Conservation (phyloP, 108 stramenopile species). For the Phaeodactylum tricornutum region DNA sequence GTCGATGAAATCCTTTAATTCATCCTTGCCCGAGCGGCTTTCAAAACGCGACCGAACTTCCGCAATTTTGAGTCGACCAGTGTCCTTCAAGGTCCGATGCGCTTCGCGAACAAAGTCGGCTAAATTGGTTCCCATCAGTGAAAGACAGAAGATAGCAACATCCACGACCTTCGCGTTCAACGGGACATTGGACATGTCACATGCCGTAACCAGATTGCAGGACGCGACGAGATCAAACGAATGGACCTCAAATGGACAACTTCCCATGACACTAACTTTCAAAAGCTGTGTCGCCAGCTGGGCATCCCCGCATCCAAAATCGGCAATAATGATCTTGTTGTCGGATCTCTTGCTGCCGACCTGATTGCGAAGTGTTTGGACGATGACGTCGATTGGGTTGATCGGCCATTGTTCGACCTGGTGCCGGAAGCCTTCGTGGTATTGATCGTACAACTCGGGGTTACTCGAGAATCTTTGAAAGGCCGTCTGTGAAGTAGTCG, state of each 20-base stretch:
- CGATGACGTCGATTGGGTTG: constrained; percentile 95
- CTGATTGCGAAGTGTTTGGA: constrained; percentile 39
- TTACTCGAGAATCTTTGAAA: constrained; percentile 67
- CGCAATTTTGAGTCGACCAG: constrained; percentile 83
- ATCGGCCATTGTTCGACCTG: constrained; percentile 93
- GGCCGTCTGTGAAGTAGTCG: constrained; percentile 61
- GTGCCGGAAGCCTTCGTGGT: constrained; percentile 94
- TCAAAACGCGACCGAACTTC: constrained; percentile 95
- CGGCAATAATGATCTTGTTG: constrained; percentile 62
- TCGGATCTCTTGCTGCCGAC: constrained; percentile 2
- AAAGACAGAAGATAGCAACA: constrained; percentile 91
- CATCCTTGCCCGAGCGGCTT: constrained; percentile 12
- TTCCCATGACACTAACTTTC: background rate
- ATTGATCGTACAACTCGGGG: constrained; percentile 93
- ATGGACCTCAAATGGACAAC: constrained; percentile 54
- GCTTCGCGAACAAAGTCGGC: constrained; percentile 93
- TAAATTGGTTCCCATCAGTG: constrained; percentile 96
- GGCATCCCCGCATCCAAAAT: constrained; percentile 99
- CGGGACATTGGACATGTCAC: constrained; percentile 95
- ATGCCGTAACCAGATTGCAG: constrained; percentile 83
- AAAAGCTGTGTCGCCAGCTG: constrained; percentile 70
- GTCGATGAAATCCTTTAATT: constrained; percentile 47
- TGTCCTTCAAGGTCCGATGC: constrained; percentile 71
- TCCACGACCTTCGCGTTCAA: constrained; percentile 77
- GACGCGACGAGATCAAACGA: constrained; percentile 95